phyloP scores from a whole-genome alignment of 2,329 filamentous ascomycete species.

The Sphaerostilbella broomeana region DNA sequence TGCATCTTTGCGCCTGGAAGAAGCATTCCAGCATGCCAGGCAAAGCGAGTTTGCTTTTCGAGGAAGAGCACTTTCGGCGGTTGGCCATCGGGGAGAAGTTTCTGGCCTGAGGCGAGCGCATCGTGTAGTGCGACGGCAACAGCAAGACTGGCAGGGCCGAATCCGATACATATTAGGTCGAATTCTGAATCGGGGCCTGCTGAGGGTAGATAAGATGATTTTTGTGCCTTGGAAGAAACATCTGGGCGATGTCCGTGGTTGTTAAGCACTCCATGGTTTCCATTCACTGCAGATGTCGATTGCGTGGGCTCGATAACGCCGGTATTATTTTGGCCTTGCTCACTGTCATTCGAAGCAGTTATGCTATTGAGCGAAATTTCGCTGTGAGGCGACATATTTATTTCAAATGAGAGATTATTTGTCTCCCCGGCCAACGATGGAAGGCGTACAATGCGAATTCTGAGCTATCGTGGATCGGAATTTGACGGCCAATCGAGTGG shows the following conservation, averaged over 20 bases:
- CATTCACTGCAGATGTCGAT: slow-evolving; percentile 12
- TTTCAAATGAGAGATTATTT: background rate
- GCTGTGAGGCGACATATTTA: slow-evolving; percentile 31
- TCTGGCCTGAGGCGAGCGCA: slow-evolving; percentile 48
- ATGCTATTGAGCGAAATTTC: slow-evolving; percentile 25
- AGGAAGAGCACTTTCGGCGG: slow-evolving; percentile 75
- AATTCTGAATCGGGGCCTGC: slow-evolving; percentile 58
- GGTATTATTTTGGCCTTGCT: slow-evolving; percentile 7
- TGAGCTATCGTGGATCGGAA: background rate
- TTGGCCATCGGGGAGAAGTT: slow-evolving; percentile 34
- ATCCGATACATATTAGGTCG: slow-evolving; percentile 86
- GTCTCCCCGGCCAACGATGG: no score
- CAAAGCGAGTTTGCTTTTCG: slow-evolving; percentile 75
- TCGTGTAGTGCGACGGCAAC: slow-evolving; percentile 88
- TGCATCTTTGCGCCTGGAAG: slow-evolving; percentile 93
- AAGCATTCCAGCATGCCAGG: slow-evolving; percentile 95
- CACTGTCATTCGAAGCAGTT: slow-evolving; percentile 13
- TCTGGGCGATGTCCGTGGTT: slow-evolving; percentile 14
- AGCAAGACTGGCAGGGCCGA: slow-evolving; percentile 84
- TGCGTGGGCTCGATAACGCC: slow-evolving; percentile 2
- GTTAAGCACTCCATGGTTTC: slow-evolving; percentile 14
- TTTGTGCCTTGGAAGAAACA: background rate
- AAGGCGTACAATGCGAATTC: no score
- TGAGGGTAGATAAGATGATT: slow-evolving; percentile 36
- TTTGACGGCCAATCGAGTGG: background rate